A percentile compares a stretch with the other conserved stretches of the same genome.
Evolutionary conservation across 148 eudicot species (phyloP).

Genomic region (Heliamphora exappendiculata): DNA sequence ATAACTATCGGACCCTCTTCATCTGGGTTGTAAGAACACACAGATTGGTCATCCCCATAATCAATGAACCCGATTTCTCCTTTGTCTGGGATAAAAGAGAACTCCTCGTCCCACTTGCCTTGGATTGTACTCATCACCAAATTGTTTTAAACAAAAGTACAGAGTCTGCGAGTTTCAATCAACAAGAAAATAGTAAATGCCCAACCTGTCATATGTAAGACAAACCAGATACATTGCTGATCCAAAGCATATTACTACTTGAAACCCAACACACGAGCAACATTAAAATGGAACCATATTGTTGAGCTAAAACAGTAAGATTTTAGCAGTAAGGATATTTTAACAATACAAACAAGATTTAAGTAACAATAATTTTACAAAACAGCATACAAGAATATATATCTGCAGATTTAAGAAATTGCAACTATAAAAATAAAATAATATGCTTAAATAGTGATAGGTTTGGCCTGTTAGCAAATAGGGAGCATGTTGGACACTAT

Average conservation of each 20-base stretch:
- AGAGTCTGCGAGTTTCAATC: not conserved
- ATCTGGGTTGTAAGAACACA: slow-evolving; percentile 45
- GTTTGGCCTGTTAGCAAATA: too few species aligned
- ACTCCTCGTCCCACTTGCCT: slow-evolving; percentile 44
- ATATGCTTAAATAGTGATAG: too few species aligned
- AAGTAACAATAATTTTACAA: too few species aligned
- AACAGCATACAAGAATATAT: too few species aligned
- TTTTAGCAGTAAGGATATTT: too few species aligned
- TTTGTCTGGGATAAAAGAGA: slow-evolving; percentile 61
- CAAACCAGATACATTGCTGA: not conserved
- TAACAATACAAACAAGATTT: too few species aligned
- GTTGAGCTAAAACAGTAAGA: too few species aligned
- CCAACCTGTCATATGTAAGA: not conserved
- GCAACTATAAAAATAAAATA: too few species aligned
- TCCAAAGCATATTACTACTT: not conserved
- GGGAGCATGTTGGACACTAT: too few species aligned
- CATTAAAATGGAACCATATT: not conserved
- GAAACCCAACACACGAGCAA: not conserved
- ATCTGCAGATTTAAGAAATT: too few species aligned
- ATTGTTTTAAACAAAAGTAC: not conserved
- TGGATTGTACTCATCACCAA: slow-evolving; percentile 28
- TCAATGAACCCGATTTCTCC: slow-evolving; percentile 80
- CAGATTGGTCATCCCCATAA: slow-evolving; percentile 49
- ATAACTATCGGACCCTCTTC: slow-evolving; percentile 57
- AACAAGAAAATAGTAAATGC: not conserved